Base-by-base conservation (phyloP, 2,329 filamentous ascomycete species). In the Sporothrix luriei region DNA sequence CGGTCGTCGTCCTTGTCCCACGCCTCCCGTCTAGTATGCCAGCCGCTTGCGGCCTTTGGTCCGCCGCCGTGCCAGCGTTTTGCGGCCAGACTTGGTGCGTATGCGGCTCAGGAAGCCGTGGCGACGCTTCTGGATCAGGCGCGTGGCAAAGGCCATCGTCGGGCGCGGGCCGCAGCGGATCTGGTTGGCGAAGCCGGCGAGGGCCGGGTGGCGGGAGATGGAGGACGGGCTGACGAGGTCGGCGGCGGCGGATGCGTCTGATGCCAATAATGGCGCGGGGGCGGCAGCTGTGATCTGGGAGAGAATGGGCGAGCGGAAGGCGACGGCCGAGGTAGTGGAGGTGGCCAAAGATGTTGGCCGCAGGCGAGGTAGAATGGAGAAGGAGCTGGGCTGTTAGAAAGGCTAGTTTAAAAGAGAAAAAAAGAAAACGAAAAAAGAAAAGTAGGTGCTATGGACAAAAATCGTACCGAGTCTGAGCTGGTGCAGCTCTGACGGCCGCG, bases 101-200 rank as follows among this genome's bases (percentile, higher is more conserved):
- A 82, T 77, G 49, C 86, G 80, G 73, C 80, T 82, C 62, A 89
- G 77, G 74, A 87, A 89, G 0, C 87, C 87, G 73, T 85, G 83
- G 73, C 86, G 82, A 29, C 86, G 81, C 81, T 88, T 88, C 78
- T 87, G 84, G 16, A 88, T 77, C 68, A 88, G 79, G 48, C 86
- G 81, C 68, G 83, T 86, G 69, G 82, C 78, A 65, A 81, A 78
- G 69, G 84, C 82, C 84, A 88, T 84, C 43, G 84, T 88, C 75
- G 86, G 82, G 71, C 86, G 83, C 62, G 86, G 86, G 1, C 85
- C 86, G 79, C 83, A 88, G 69, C 86, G 84, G 73, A 88, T 79
- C 78, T 87, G 85, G 71, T 75, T 76, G 57, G 78, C 73, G 6
- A 72, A 21, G 62, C 78, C 81, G 5, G 76, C 77, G n/a, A 88